These are phyloP conservation scores for Silybum marianum DNA, from an alignment of 129 eudicot species.

Conservation along the genomic window DNA sequence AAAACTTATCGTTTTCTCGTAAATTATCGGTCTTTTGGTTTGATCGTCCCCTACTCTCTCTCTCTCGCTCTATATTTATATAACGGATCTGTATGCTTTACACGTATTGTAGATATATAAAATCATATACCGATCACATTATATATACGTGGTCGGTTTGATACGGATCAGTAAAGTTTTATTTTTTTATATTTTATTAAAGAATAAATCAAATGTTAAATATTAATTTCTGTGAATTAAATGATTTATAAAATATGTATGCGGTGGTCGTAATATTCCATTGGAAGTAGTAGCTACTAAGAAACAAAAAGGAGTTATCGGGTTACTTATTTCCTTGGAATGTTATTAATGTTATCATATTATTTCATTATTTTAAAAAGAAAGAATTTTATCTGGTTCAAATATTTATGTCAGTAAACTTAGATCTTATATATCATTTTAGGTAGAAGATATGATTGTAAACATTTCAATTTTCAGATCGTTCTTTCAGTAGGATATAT, in stretches of 20 bases:
- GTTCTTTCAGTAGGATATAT: neutral
- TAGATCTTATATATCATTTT: no score
- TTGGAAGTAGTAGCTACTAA: conserved; percentile 19
- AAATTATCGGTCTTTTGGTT: no score
- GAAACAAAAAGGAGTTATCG: neutral
- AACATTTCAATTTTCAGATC: neutral
- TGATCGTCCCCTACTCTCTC: neutral
- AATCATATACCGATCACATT: neutral
- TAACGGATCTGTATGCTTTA: neutral
- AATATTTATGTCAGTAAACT: no score
- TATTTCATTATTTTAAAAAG: neutral
- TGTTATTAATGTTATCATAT: neutral
- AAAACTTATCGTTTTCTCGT: neutral
- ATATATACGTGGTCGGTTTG: neutral
- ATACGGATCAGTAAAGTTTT: neutral
- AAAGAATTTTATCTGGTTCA: no score
- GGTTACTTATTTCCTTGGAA: neutral
- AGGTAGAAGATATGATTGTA: neutral
- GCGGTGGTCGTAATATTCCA: conserved; percentile 22
- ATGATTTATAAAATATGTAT: neutral
- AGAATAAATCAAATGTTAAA: neutral
- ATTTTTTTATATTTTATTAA: neutral
- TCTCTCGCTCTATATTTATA: neutral
- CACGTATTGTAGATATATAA: neutral
- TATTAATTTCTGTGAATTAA: neutral